phyloP scores from a whole-genome alignment of 2,329 filamentous ascomycete genomes.

The Chaetomiaceae sp. region DNA sequence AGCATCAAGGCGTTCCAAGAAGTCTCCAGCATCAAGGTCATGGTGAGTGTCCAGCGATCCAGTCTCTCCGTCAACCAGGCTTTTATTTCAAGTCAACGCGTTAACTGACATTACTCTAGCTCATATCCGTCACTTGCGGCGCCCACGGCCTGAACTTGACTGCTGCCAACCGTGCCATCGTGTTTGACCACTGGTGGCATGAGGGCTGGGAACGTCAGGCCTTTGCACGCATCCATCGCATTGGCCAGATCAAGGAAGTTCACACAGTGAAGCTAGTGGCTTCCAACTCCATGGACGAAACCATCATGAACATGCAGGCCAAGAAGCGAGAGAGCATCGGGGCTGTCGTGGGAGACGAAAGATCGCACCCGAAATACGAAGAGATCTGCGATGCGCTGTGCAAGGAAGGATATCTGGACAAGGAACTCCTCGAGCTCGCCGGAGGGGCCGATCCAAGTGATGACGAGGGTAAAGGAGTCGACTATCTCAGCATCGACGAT shows the following conservation, averaged over 20 bases:
- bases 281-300: slow-evolving; percentile 9
- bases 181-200: slow-evolving; percentile 20
- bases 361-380: too few species aligned
- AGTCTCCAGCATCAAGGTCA: slow-evolving; percentile 8
- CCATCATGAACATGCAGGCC: slow-evolving; percentile 6
- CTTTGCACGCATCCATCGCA: slow-evolving; percentile 16
- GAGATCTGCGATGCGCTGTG: not conserved
- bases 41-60: slow-evolving; percentile 3
- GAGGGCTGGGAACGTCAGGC: slow-evolving; percentile 14
- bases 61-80: not conserved
- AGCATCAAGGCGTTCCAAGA: slow-evolving; percentile 10
- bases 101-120: not conserved
- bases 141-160: slow-evolving; percentile 17
- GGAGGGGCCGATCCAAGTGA: not conserved
- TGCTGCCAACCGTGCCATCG: slow-evolving; percentile 16
- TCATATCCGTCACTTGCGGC: slow-evolving; percentile 13
- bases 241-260: slow-evolving; percentile 15
- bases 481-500: not conserved
- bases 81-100: too few species aligned
- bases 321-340: slow-evolving; percentile 8
- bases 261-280: slow-evolving; percentile 13
- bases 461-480: not conserved
- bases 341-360: not conserved
- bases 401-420: not conserved
- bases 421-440: not conserved